A percentile compares a stretch with the other conserved stretches of the same genome.
These are phyloP conservation scores for Piper betle DNA, from an alignment of 164 flowering plant species.

Conservation along the genomic window DNA sequence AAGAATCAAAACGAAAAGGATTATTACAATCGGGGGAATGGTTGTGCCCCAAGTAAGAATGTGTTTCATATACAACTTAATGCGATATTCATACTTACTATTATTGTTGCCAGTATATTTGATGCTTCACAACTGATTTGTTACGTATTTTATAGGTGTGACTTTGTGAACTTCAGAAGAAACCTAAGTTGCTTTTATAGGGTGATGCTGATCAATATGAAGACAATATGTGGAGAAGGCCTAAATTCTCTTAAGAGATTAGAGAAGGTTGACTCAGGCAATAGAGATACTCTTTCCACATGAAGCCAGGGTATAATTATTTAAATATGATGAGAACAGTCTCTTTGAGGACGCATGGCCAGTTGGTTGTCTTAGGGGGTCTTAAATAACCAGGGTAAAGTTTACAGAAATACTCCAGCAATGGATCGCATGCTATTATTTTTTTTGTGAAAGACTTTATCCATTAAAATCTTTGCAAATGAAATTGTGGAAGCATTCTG, in stretches of 20 bases:
- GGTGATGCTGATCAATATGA: conserved; percentile 21
- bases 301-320: no score
- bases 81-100: neutral
- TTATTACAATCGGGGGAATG: conserved; percentile 68
- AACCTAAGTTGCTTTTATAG: conserved; percentile 45
- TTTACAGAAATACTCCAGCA: no score
- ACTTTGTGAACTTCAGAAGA: conserved; percentile 52
- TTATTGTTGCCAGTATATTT: neutral
- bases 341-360: no score
- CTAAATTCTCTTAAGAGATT: neutral
- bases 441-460: no score
- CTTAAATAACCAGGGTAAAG: no score
- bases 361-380: no score
- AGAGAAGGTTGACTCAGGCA: no score
- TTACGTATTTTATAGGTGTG: conserved; percentile 39
- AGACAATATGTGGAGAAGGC: conserved; percentile 33
- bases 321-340: no score
- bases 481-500: no score
- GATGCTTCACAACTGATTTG: neutral
- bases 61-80: neutral
- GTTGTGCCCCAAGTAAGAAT: conserved; percentile 79
- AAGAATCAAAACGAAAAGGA: conserved; percentile 45
- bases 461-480: no score
- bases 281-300: no score
- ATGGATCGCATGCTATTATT: no score